Percentiles rank a stretch among this genome's conserved stretches.
Evolutionary conservation across 208 protist species (phyloP).

Genomic region (Crithidia mellificae): DNA sequence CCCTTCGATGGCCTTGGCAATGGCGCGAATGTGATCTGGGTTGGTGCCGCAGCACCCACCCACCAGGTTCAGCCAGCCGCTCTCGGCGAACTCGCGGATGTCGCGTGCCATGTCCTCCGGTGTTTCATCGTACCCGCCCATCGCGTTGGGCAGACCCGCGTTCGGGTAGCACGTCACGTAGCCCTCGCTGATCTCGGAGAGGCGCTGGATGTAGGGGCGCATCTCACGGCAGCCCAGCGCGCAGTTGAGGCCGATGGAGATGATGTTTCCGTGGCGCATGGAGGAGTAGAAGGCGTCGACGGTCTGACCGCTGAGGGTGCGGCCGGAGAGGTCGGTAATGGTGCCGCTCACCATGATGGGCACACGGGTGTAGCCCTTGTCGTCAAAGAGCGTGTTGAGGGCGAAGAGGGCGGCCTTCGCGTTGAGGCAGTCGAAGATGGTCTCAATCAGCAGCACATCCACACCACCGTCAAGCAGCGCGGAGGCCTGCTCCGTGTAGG

Average conservation of each 20-base stretch:
- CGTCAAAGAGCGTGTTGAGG: conserved; percentile 89
- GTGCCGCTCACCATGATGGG: conserved; percentile 92
- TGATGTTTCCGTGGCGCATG: conserved; percentile 83
- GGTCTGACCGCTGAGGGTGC: conserved; percentile 97
- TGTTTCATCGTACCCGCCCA: conserved; percentile 76
- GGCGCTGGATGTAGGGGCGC: conserved; percentile 54
- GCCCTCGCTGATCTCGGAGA: conserved; percentile 57
- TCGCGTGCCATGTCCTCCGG: conserved; percentile 67
- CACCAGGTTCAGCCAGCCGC: conserved; percentile 67
- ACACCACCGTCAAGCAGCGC: conserved; percentile 93
- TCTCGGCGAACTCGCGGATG: conserved; percentile 53
- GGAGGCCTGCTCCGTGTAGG: conserved; percentile 91
- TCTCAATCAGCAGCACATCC: conserved; percentile 96
- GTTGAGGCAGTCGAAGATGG: conserved; percentile 93
- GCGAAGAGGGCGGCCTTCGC: conserved; percentile 95
- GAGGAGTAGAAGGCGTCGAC: conserved; percentile 94
- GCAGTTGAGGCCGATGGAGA: conserved; percentile 96
- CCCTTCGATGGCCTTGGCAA: conserved; percentile 43
- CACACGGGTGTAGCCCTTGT: conserved; percentile 52
- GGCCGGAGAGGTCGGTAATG: conserved; percentile 92
- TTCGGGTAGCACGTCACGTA: conserved; percentile 79
- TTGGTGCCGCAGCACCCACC: conserved; percentile 80
- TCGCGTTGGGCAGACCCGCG: conserved; percentile 77
- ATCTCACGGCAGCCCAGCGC: conserved; percentile 84
- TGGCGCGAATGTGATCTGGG: conserved; percentile 72